These are phyloP conservation scores for Trypanosoma vivax DNA, from an alignment of 208 protist species.

Conservation along the genomic window DNA sequence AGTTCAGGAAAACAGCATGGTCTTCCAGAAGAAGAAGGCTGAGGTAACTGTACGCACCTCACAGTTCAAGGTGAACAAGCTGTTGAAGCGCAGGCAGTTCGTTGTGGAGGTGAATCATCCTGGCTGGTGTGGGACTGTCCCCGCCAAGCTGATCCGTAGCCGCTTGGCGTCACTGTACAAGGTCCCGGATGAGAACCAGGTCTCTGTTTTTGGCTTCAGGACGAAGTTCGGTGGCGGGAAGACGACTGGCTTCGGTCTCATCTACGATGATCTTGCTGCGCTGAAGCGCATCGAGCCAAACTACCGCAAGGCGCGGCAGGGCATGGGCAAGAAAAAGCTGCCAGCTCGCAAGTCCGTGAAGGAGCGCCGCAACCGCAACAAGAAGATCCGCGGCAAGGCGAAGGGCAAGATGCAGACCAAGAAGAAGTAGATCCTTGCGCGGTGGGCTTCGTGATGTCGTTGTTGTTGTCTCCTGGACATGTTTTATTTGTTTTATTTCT, in stretches of 20 bases:
- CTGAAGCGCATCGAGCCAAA: constrained; percentile 97
- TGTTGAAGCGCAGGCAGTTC: constrained; percentile 99
- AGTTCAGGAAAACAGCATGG: constrained; percentile 64
- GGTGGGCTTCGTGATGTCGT: too few relatives aligned
- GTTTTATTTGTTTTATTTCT: constrained; percentile 13
- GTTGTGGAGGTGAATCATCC: constrained; percentile 91
- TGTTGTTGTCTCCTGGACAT: not conserved
- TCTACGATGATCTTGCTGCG: constrained; percentile 97
- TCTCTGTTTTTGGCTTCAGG: constrained; percentile 97
- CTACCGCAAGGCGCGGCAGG: constrained; percentile 95
- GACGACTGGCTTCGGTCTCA: constrained; percentile 98
- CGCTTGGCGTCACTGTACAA: constrained; percentile 97
- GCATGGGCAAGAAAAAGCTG: constrained; percentile 84
- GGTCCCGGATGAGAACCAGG: constrained; percentile 91
- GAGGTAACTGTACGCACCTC: constrained; percentile 91
- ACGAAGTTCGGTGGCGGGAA: constrained; percentile 99
- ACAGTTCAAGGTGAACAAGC: constrained; percentile 99
- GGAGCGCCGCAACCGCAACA: constrained; percentile 98
- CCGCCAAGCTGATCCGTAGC: constrained; percentile 91
- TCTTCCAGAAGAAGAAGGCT: constrained; percentile 91
- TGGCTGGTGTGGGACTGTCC: constrained; percentile 88
- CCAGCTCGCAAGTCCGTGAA: constrained; percentile 97
- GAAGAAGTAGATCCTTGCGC: constrained; percentile 81
- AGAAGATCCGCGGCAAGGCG: constrained; percentile 97
- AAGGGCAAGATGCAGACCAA: constrained; percentile 90